These are phyloP conservation scores for Henningerozyma blattae DNA, from an alignment of 805 yeast species.

Conservation along the genomic window DNA sequence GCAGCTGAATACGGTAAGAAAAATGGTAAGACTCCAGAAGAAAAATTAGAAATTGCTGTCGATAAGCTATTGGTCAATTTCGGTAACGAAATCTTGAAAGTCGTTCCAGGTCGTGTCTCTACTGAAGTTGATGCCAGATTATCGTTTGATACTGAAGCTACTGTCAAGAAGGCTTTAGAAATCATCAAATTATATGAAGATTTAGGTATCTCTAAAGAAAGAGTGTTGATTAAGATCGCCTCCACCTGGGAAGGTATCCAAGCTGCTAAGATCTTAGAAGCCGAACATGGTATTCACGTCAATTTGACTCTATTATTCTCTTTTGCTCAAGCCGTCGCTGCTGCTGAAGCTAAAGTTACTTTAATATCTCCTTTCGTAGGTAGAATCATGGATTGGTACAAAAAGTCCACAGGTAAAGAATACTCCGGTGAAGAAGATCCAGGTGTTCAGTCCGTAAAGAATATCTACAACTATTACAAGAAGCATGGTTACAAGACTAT, in stretches of 20 bases:
- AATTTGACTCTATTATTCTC: constrained; percentile 94
- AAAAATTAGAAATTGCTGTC: constrained; percentile 70
- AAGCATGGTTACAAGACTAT: constrained; percentile 92
- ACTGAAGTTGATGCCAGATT: constrained; percentile 99
- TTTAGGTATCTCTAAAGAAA: constrained; percentile 76
- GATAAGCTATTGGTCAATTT: constrained; percentile 92
- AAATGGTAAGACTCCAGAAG: constrained; percentile 38
- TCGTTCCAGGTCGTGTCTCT: constrained; percentile 98
- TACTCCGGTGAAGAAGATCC: constrained; percentile 77
- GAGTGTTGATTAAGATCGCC: constrained; percentile 91
- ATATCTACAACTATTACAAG: constrained; percentile 94
- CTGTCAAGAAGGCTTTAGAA: constrained; percentile 86
- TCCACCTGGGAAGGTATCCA: constrained; percentile 99
- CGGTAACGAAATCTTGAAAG: constrained; percentile 83
- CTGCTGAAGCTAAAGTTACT: constrained; percentile 95
- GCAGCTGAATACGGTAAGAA: constrained; percentile 80
- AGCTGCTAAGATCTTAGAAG: constrained; percentile 93
- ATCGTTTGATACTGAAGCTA: constrained; percentile 89
- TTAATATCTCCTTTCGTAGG: constrained; percentile 98
- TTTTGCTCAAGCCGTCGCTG: constrained; percentile 94
- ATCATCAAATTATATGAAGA: constrained; percentile 79
- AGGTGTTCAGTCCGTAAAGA: constrained; percentile 85
- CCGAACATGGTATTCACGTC: constrained; percentile 81
- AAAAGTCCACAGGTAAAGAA: constrained; percentile 82
- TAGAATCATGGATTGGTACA: constrained; percentile 97